Base-by-base conservation (phyloP, 495 filamentous ascomycete species). In the Viridothelium virens region DNA sequence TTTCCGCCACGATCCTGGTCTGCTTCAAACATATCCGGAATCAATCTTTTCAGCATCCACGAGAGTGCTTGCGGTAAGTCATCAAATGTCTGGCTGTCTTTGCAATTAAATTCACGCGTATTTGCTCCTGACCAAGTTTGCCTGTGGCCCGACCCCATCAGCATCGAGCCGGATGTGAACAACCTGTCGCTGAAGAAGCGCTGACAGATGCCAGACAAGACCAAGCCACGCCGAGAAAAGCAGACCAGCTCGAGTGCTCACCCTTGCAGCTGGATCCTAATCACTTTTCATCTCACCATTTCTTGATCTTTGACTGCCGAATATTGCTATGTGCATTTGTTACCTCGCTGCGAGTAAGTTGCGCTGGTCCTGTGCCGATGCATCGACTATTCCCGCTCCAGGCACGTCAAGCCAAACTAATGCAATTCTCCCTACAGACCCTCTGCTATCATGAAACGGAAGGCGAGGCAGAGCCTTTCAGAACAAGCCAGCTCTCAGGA, bases 1-100 rank as follows among this genome's bases (percentile, higher is more conserved):
- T 59, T 59, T 59, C 53, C 53, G 53, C 53, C 53, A 59, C 53
- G 53, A 59, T 59, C 53, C 53, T 59, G 11, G 53, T 36, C 18
- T 36, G 25, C 53, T 31, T 18, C 36, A 18, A 59, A 59, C 33
- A 18, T 34, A 34, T 34, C 53, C 53, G 36, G 53, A 59, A 59
- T 59, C 53, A 59, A 59, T 59, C 53, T 31, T 36, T 36, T 59
- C 14, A 10, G 3, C 53, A 10, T 7, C 53, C 53, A 6, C 14
- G 7, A 33, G 9, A 33, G 14, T 36, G 25, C 7, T 10, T 34
- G 33, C 53, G n/a, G 53, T 59, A 59, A 59, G 53, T 59, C 53
- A 59, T 59, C 53, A 59, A 59, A n/a, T 18, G 31, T 36, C 53
- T 9, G 7, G n/a, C 6, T 33, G 4, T 14, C 6, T 7, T 34